phyloP scores from a whole-genome alignment of 1,139 yeast genomes.

The Blastobotrys buckinghamii region DNA sequence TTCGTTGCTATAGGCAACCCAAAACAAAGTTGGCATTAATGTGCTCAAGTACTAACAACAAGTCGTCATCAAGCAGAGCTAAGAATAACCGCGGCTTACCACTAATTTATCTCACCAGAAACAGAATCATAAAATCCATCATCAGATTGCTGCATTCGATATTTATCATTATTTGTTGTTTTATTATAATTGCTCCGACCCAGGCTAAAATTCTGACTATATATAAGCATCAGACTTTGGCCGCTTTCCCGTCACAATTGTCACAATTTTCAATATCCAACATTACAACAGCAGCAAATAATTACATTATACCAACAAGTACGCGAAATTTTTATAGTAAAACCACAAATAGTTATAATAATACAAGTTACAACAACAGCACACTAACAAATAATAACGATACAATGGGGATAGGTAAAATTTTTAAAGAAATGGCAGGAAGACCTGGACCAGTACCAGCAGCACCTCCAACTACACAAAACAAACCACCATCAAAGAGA shows the following conservation, averaged over 20 bases:
- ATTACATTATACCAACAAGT: background rate
- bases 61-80: too few relatives aligned
- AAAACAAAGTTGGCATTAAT: too few relatives aligned
- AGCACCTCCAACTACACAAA: slow-evolving; percentile 29
- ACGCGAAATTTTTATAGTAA: background rate
- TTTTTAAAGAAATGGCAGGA: slow-evolving; percentile 6
- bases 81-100: too few relatives aligned
- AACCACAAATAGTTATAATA: background rate
- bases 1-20: too few relatives aligned
- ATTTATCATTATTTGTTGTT: too few relatives aligned
- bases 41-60: too few relatives aligned
- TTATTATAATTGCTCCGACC: too few relatives aligned
- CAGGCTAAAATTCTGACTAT: background rate
- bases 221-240: background rate
- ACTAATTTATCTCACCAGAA: too few relatives aligned
- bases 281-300: background rate
- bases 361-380: background rate
- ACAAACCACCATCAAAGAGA: slow-evolving; percentile 39
- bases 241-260: background rate
- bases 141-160: background rate
- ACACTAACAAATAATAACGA: too few relatives aligned
- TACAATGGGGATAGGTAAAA: slow-evolving; percentile 11
- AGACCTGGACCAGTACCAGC: slow-evolving; percentile 20
- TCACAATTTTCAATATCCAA: background rate
- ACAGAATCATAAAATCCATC: too few relatives aligned